Percentiles rank a stretch among this genome's conserved stretches.
These are phyloP conservation scores for Glomus cerebriforme DNA, from an alignment of 192 early-diverging fungal species.

Conservation along the genomic window DNA sequence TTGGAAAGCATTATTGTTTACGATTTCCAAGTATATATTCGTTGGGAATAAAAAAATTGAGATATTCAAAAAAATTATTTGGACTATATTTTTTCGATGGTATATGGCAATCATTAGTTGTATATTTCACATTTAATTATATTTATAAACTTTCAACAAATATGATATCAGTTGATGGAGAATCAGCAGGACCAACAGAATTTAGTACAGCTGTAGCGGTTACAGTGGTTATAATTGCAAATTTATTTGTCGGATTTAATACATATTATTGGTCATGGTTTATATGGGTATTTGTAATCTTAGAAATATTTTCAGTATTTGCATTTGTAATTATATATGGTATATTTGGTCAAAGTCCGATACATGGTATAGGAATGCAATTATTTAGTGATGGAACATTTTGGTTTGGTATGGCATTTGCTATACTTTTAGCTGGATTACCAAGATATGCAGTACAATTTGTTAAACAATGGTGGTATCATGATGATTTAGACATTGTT, in stretches of 20 bases:
- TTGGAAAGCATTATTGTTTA: slow-evolving; percentile 57
- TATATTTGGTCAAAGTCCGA: slow-evolving; percentile 51
- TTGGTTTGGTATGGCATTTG: slow-evolving; percentile 71
- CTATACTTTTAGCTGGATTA: slow-evolving; percentile 69
- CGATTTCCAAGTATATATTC: slow-evolving; percentile 70
- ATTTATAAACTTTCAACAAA: slow-evolving; percentile 52
- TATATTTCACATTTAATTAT: slow-evolving; percentile 76
- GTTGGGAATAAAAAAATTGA: slow-evolving; percentile 81
- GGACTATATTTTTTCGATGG: slow-evolving; percentile 87
- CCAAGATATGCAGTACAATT: slow-evolving; percentile 71
- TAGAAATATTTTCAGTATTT: slow-evolving; percentile 70
- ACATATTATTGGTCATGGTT: slow-evolving; percentile 87
- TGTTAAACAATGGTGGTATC: slow-evolving; percentile 64
- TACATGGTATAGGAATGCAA: slow-evolving; percentile 69
- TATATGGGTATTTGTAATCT: slow-evolving; percentile 61
- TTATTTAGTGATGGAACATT: slow-evolving; percentile 70
- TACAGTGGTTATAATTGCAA: slow-evolving; percentile 78
- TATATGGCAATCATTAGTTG: slow-evolving; percentile 89
- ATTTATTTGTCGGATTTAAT: slow-evolving; percentile 75
- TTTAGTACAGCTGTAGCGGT: slow-evolving; percentile 82
- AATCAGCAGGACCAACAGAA: slow-evolving; percentile 53
- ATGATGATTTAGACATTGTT: slow-evolving; percentile 67
- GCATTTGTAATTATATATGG: slow-evolving; percentile 71
- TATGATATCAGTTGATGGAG: slow-evolving; percentile 22
- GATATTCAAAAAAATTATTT: slow-evolving; percentile 85